Evolutionary conservation across 345 rosid genomes (phyloP).

Genomic region (Rubroshorea leprosula): DNA sequence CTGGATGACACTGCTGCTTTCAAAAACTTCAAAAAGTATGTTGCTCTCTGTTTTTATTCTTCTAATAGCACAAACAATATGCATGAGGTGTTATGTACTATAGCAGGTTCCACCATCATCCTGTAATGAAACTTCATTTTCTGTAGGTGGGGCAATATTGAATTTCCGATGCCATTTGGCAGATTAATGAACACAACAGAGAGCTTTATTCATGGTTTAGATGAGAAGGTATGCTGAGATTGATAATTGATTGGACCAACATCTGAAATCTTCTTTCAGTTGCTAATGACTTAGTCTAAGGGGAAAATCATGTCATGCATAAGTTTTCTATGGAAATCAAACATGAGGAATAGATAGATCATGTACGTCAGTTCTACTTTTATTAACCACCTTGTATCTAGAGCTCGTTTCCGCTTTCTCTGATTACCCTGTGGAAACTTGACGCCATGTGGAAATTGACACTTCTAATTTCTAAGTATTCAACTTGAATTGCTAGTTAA

Average conservation of each 20-base stretch:
- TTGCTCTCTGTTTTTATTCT: slow-evolving; percentile 8
- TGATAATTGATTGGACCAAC: background rate
- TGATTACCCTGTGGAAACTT: background rate
- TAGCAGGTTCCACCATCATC: background rate
- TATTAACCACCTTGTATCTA: background rate
- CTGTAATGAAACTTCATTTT: slow-evolving; percentile 18
- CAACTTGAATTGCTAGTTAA: background rate
- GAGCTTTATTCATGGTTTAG: slow-evolving; percentile 83
- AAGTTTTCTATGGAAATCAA: background rate
- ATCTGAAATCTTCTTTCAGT: slow-evolving; percentile 11
- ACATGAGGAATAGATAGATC: background rate
- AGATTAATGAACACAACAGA: slow-evolving; percentile 90
- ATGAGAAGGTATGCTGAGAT: slow-evolving; percentile 66
- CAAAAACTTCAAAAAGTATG: slow-evolving; percentile 94
- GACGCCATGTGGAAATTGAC: background rate
- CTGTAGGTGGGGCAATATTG: slow-evolving; percentile 86
- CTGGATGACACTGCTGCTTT: slow-evolving; percentile 96
- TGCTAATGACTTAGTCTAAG: slow-evolving; percentile 1
- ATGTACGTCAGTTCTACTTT: background rate
- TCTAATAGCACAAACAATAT: background rate
- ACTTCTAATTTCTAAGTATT: background rate
- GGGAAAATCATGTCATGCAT: slow-evolving; percentile 6
- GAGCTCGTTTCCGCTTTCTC: too few relatives aligned
- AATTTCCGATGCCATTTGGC: slow-evolving; percentile 93
- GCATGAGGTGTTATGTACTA: background rate